These are phyloP conservation scores for Cystobasidiaceae sp. DNA, from an alignment of 1,284 basidiomycete genomes.

Conservation along the genomic window DNA sequence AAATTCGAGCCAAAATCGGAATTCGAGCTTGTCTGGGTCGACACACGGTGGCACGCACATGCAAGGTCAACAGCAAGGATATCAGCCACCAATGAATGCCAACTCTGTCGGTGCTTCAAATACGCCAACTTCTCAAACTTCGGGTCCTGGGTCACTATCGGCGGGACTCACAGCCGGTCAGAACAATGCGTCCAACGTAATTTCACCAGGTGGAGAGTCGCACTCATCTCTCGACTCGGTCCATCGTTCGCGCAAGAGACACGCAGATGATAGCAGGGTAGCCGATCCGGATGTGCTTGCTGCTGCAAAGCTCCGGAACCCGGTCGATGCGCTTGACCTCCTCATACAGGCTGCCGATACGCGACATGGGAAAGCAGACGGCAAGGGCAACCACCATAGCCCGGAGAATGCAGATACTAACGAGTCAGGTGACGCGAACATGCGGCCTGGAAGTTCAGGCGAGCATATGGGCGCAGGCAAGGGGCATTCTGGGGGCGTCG, in stretches of 20 bases:
- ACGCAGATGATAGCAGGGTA: not conserved
- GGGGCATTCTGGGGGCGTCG: too few relatives aligned
- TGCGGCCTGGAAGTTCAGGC: too few relatives aligned
- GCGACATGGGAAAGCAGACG: conserved; percentile 4
- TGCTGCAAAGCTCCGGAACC: conserved; percentile 31
- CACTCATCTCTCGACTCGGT: not conserved
- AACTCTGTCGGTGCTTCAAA: not conserved
- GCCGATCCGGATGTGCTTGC: conserved; percentile 28
- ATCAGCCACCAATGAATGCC: too few relatives aligned
- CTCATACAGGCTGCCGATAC: conserved; percentile 32
- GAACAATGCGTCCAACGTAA: conserved; percentile 41
- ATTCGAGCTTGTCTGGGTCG: too few relatives aligned
- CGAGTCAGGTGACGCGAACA: too few relatives aligned
- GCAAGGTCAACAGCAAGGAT: too few relatives aligned
- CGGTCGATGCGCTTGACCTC: conserved; percentile 33
- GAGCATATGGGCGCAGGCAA: too few relatives aligned
- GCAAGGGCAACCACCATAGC: not conserved
- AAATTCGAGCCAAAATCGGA: too few relatives aligned
- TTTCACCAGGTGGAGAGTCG: conserved; percentile 13
- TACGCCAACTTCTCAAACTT: not conserved
- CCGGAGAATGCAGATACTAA: not conserved
- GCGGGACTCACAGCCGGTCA: not conserved
- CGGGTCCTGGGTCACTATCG: not conserved
- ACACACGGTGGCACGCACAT: too few relatives aligned
- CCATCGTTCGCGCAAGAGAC: conserved; percentile 3